Conservation (phyloP, 768 basidiomycete species). For the Phaffia australis region DNA sequence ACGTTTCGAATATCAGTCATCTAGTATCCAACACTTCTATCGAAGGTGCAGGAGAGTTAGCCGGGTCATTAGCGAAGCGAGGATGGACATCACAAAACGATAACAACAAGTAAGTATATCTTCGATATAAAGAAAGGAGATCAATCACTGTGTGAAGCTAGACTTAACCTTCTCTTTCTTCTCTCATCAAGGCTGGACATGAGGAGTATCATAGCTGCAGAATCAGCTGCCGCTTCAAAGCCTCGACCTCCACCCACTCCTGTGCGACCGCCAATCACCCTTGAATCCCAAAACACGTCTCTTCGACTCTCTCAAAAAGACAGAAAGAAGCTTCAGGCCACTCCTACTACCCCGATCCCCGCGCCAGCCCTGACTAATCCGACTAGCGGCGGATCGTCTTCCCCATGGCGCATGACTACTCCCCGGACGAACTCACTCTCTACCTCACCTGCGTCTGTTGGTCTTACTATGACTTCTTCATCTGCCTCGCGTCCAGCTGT, state of each 20-base stretch:
- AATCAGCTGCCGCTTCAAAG: constrained; percentile 4
- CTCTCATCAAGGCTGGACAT: constrained; percentile 55
- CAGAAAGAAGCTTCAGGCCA: constrained; percentile 18
- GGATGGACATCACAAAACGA: constrained; percentile 30
- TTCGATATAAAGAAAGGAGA: not conserved
- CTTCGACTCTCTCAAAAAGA: constrained; percentile 27
- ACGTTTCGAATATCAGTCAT: constrained; percentile 31
- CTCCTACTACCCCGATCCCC: constrained; percentile 23
- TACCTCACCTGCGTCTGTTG: constrained; percentile 24
- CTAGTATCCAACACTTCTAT: constrained; percentile 31
- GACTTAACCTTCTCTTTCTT: constrained; percentile 19
- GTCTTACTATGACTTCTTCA: constrained; percentile 29
- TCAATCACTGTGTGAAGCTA: not conserved
- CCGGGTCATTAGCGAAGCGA: constrained; percentile 14
- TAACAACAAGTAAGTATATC: constrained; percentile 34
- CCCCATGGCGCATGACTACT: constrained; percentile 25
- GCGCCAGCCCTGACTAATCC: constrained; percentile 7
- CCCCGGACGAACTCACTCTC: constrained; percentile 7
- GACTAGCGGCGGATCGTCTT: constrained; percentile 12
- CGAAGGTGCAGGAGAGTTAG: constrained; percentile 40
- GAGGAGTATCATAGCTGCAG: constrained; percentile 67
- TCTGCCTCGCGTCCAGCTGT: constrained; percentile 36
- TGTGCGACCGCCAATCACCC: not conserved
- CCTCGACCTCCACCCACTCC: constrained; percentile 8
- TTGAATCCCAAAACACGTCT: constrained; percentile 10